Evolutionary conservation across 106 monocot species (phyloP).

Genomic region (Xerophyta viscosa): DNA sequence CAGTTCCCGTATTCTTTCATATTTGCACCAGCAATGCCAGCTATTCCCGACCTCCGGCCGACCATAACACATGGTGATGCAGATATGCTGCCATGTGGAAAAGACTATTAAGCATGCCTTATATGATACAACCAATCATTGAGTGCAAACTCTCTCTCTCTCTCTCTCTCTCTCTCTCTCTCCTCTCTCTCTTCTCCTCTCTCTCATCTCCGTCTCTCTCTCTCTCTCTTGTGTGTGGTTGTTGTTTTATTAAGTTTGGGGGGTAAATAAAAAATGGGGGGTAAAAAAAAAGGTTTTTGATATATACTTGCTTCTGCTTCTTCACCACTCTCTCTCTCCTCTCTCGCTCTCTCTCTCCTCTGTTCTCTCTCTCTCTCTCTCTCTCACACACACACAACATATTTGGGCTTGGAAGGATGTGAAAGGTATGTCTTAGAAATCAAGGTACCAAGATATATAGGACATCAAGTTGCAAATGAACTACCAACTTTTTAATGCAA

Average conservation of each 20-base stretch:
- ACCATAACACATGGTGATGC: not conserved
- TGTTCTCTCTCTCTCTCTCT: no score
- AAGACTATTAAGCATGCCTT: no score
- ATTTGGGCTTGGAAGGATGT: not conserved
- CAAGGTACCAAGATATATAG: not conserved
- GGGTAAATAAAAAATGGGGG: no score
- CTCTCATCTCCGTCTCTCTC: constrained; percentile 1
- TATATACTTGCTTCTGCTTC: no score
- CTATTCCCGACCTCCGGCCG: not conserved
- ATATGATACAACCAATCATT: constrained; percentile 4
- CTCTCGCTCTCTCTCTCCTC: no score
- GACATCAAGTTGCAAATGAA: not conserved
- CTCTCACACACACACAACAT: no score
- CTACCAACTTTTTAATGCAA: not conserved
- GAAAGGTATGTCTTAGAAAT: constrained; percentile 6
- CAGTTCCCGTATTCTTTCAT: not conserved
- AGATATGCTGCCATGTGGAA: constrained; percentile 1
- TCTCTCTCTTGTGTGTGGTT: not conserved
- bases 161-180: not conserved
- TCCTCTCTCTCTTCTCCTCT: no score
- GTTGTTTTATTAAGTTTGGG: no score
- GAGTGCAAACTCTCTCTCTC: not conserved
- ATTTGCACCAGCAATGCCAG: constrained; percentile 4
- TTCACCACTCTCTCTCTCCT: not conserved
- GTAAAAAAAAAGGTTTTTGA: no score